phyloP scores from a whole-genome alignment of 225 moss, liverwort and hornwort species.

The Takakia lepidozioides region DNA sequence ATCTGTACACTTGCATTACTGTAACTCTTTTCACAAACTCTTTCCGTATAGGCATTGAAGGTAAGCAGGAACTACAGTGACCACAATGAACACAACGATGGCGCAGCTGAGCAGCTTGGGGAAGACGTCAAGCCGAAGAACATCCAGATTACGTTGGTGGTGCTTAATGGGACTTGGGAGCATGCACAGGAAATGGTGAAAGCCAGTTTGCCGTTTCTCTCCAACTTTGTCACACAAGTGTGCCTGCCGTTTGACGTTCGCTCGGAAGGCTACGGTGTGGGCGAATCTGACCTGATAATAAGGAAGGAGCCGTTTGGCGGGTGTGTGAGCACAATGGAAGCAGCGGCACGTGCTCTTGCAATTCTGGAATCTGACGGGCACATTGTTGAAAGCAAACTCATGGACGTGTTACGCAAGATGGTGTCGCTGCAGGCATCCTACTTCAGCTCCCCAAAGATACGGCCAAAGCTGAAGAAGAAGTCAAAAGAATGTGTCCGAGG shows the following conservation, averaged over 20 bases:
- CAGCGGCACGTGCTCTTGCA: constrained; percentile 55
- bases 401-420: constrained; percentile 74
- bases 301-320: constrained; percentile 89
- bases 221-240: constrained; percentile 47
- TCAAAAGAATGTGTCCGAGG: too few relatives aligned
- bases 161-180: constrained; percentile 86
- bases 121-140: too few relatives aligned
- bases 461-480: constrained; percentile 35
- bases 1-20: too few relatives aligned
- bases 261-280: constrained; percentile 51
- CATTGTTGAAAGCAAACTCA: constrained; percentile 35
- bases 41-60: too few relatives aligned
- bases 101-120: too few relatives aligned
- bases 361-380: constrained; percentile 56
- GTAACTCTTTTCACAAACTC: too few relatives aligned
- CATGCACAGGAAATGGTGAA: constrained; percentile 91
- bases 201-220: constrained; percentile 76
- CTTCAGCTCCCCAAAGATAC: constrained; percentile 34
- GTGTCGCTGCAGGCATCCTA: constrained; percentile 55
- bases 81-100: too few relatives aligned
- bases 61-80: too few relatives aligned
- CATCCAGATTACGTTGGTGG: constrained; percentile 34
- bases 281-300: constrained; percentile 58
- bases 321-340: constrained; percentile 92
- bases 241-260: constrained; percentile 64